Base-by-base conservation (phyloP, 768 basidiomycete species). In the Suillus occidentalis region DNA sequence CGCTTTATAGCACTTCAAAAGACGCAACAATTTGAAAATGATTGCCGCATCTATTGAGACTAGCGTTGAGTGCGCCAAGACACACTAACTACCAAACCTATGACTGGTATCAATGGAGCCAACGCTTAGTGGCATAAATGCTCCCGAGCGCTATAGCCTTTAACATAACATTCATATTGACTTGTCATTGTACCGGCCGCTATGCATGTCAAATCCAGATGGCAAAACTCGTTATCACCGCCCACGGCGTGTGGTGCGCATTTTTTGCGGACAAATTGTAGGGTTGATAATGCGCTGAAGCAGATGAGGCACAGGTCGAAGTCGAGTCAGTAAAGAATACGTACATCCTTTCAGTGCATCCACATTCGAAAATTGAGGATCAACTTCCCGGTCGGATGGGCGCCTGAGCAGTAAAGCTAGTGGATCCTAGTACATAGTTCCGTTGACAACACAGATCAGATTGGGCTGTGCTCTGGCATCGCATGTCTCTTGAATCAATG, bases 341-440 rank as follows among this genome's bases (percentile, higher is more conserved):
- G 31, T 50, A 39, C 53, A 43, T 43, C 4, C 49, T 16, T 36
- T 16, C 3, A 25, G 14, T 50, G 14, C 49, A 22, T 37, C 16
- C 31, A 53, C 28, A 25, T 8, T 18, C 5, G 6, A 49, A 22
- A 49, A 31, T 9, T 2, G 14, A 36, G 12, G 45, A 34, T 50
- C 16, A 42, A 36, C 59, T 28, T 56, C 62, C 39, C 22, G 55
- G 61, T 4, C 52, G 65, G 39, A 74, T 74, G 75, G 52, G 18
- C 28, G 36, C 69, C 63, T 71, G 62, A 64, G 63, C 66, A 31
- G 16, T 8, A 28, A 28, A 8, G 28, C 52, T 28, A 34, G 10
- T 34, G 20, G 53, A 9, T 58, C 25, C 16, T 55, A 34, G 10
- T 10, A 18, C 18, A 16, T 57, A 39, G 14, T 16, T 5, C 57